phyloP scores from a whole-genome alignment of 495 filamentous ascomycete genomes.

The Delitschia confertaspora region DNA sequence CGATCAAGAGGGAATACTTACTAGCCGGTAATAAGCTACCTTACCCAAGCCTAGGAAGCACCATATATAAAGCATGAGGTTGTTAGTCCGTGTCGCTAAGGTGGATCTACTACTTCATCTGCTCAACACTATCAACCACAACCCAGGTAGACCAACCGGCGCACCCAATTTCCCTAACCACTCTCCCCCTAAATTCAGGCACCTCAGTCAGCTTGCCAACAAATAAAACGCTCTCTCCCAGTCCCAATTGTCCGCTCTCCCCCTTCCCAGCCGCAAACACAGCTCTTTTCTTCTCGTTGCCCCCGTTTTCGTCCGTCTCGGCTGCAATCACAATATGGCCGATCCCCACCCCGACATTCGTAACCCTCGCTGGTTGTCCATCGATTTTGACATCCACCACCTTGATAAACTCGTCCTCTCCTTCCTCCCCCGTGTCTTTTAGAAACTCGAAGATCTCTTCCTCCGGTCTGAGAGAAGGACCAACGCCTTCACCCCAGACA shows the following conservation, averaged over 20 bases:
- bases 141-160: conserved; percentile 19
- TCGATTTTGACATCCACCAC: conserved; percentile 3
- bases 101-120: background rate
- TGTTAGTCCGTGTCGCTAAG: no score
- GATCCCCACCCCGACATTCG: conserved; percentile 12
- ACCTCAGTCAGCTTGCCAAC: conserved; percentile 3
- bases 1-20: no score
- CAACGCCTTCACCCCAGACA: conserved; percentile 19
- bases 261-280: conserved; percentile 11
- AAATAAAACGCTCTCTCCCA: conserved; percentile 1
- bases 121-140: background rate
- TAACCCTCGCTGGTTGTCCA: background rate
- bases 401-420: conserved; percentile 15
- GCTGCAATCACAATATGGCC: conserved; percentile 14
- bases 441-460: background rate
- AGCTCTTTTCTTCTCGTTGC: background rate
- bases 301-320: background rate
- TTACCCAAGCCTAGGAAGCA: no score
- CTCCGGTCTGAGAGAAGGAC: conserved; percentile 5
- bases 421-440: background rate
- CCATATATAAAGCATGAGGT: background rate
- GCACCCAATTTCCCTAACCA: conserved; percentile 1
- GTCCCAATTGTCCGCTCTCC: conserved; percentile 12
- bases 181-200: conserved; percentile 1
- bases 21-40: no score